phyloP scores from a whole-genome alignment of 2,329 filamentous ascomycete species.

The Diaporthe citriasiana region DNA sequence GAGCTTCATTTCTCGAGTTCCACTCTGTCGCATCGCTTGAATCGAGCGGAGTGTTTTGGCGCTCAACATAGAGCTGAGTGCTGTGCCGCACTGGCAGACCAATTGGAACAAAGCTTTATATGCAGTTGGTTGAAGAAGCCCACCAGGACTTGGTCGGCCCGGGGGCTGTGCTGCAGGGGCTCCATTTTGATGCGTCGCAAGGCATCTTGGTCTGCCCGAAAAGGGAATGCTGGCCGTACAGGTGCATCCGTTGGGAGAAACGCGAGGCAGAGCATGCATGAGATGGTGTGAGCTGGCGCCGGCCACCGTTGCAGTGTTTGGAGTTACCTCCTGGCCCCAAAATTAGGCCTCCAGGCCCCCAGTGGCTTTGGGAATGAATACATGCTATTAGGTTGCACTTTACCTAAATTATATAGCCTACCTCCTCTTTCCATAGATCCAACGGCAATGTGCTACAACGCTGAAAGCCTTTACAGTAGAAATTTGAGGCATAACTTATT shows the following conservation, averaged over 20 bases:
- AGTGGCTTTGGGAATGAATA: neutral
- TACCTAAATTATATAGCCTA: neutral
- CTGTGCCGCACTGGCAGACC: constrained; percentile 18
- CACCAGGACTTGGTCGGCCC: too few relatives aligned
- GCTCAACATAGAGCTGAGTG: constrained; percentile 5
- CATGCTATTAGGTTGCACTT: neutral
- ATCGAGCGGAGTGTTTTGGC: neutral
- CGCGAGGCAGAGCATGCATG: neutral
- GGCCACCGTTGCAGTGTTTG: constrained; percentile 8
- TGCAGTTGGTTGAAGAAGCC: constrained; percentile 7
- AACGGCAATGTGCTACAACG: neutral
- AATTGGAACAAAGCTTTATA: neutral
- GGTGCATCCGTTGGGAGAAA: neutral
- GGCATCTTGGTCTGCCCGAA: neutral
- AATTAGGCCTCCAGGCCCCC: neutral
- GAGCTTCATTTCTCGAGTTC: too few relatives aligned
- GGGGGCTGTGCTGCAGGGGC: constrained; percentile 20
- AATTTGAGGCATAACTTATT: too few relatives aligned
- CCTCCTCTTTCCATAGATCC: neutral
- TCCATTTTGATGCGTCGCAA: neutral
- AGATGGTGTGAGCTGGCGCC: constrained; percentile 2
- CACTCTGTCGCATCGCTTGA: too few relatives aligned
- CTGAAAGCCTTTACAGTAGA: neutral
- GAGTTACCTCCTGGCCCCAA: neutral
- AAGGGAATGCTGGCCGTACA: neutral